Base-by-base conservation (phyloP, 2,329 filamentous ascomycete species). In the Penicillium digitatum region DNA sequence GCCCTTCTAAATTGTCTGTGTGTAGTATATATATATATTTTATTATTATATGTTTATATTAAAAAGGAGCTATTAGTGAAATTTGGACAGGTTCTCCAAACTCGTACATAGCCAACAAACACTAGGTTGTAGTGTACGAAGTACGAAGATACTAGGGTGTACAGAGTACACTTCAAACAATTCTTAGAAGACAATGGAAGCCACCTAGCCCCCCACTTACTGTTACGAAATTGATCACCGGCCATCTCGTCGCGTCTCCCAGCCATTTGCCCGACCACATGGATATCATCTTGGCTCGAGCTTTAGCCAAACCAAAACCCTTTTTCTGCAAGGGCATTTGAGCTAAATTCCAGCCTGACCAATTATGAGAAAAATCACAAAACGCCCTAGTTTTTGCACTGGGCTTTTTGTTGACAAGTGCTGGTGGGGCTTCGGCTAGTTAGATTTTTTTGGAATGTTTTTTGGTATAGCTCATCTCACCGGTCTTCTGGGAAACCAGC, bases 401-500 rank as follows among this genome's bases (percentile, higher is more conserved):
- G 10, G 43, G 14, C 9, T 24, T 47, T 37, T 40, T 40, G 26
- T 52, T 52, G n/a, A 52, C 26, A 32, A 38, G 18, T 32, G 11
- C 27, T 43, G 26, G 51, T 53, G 51, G 51, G 51, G 51, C 44
- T 37, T 48, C 44, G 29, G 51, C 14, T 48, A 24, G 16, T 29
- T 35, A 22, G 38, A 37, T 34, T 34, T 32, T 32, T 45, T 34
- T 40, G 20, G 16, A 32, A 35, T 35, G n/a, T 45, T 45, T 43
- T 50, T 27, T 12, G 16, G 16, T 20, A 32, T 44, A 26, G 18
- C 5, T 27, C 29, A 22, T 5, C 11, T 35, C 37, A 32, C 37
- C 29, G 22, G 39, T 51, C 48, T 51, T 27, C 11, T 37, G 9
- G 14, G 5, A 29, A 3, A 6, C 27, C 18, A 40, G 24, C 18